Evolutionary conservation across 257 asterid genomes (phyloP).

Genomic region (Ajuga chamaepitys): DNA sequence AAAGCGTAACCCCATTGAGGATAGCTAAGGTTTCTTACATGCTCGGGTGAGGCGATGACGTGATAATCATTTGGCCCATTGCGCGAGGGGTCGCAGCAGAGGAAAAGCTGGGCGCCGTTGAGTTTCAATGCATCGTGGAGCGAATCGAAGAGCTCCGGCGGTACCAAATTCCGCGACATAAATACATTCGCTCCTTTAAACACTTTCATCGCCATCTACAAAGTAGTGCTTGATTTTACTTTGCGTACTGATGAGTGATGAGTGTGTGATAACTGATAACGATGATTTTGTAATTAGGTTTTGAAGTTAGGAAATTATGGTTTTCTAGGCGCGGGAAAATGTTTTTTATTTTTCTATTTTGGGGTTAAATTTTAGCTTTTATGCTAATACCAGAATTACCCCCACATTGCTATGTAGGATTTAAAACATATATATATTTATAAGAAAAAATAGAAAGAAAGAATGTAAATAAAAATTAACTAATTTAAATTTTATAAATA

Average conservation of each 20-base stretch:
- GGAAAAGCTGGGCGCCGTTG: constrained; percentile 77
- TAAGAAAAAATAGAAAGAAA: too few relatives aligned
- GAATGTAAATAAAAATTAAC: too few relatives aligned
- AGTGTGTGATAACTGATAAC: too few relatives aligned
- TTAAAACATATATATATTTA: too few relatives aligned
- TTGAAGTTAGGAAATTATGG: constrained; percentile 1
- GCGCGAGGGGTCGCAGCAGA: constrained; percentile 88
- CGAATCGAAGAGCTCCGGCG: constrained; percentile 85
- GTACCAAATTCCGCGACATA: constrained; percentile 81
- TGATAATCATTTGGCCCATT: constrained; percentile 73
- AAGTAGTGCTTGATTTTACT: not conserved
- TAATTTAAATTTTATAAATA: too few relatives aligned
- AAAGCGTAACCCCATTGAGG: not conserved
- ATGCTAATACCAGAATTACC: too few relatives aligned
- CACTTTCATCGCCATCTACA: constrained; percentile 52
- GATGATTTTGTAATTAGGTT: constrained; percentile 6
- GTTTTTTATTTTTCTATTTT: not conserved
- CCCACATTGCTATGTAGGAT: too few relatives aligned
- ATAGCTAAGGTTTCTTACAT: constrained; percentile 32
- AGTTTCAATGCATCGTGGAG: constrained; percentile 91
- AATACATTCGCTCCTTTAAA: constrained; percentile 66
- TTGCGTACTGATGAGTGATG: too few relatives aligned
- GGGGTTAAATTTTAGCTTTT: not conserved
- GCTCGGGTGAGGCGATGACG: constrained; percentile 71
- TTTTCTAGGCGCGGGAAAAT: constrained; percentile 3